These are phyloP conservation scores for Ogataea corticis DNA, from an alignment of 805 yeast species.

Conservation along the genomic window DNA sequence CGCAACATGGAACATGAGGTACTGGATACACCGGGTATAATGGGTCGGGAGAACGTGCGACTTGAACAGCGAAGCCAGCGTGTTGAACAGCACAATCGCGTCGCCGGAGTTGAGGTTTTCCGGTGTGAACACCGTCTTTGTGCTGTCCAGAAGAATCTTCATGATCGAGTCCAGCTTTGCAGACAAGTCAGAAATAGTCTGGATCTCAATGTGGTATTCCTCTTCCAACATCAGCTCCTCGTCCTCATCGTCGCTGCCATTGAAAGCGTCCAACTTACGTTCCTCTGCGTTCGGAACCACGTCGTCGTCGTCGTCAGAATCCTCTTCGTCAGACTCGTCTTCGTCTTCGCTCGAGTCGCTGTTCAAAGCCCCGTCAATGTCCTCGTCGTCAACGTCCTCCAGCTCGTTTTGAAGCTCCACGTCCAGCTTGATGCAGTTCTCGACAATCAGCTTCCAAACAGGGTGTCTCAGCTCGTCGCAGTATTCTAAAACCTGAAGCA, in stretches of 20 bases:
- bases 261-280: constrained; percentile 39
- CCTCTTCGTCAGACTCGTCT: constrained; percentile 36
- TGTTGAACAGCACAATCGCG: constrained; percentile 69
- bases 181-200: constrained; percentile 53
- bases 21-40: constrained; percentile 85
- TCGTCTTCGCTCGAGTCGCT: constrained; percentile 34
- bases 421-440: constrained; percentile 80
- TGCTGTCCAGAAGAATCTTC: constrained; percentile 51
- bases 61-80: constrained; percentile 73
- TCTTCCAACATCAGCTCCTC: constrained; percentile 42
- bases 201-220: constrained; percentile 48
- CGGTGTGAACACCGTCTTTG: constrained; percentile 49
- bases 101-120: constrained; percentile 58
- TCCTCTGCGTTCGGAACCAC: constrained; percentile 1
- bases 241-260: constrained; percentile 31
- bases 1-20: constrained; percentile 74
- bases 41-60: constrained; percentile 89
- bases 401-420: constrained; percentile 88
- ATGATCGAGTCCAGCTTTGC: constrained; percentile 73
- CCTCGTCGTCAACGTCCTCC: constrained; percentile 80
- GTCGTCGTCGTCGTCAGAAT: constrained; percentile 30
- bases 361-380: constrained; percentile 48
- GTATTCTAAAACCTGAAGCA: constrained; percentile 60
- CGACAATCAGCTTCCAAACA: constrained; percentile 79
- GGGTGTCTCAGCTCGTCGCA: constrained; percentile 73